Evolutionary conservation across 495 filamentous ascomycete genomes (phyloP).

Genomic region (Neurospora cerealis): DNA sequence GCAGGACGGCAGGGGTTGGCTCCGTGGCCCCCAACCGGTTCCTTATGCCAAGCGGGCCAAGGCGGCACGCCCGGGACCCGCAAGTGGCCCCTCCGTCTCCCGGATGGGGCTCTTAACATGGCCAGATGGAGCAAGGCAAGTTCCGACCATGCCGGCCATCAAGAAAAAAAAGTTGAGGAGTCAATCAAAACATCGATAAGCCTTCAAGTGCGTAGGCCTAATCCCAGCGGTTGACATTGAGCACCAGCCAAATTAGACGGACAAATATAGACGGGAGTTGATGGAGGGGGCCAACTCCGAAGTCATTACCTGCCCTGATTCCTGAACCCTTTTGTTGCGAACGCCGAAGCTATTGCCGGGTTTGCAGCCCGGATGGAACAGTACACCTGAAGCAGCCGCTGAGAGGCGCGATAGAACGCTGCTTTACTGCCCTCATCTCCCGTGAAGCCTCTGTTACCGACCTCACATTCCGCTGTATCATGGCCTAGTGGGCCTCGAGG

Average conservation of each 20-base stretch:
- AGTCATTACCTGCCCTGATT: not conserved
- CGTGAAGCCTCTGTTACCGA: not conserved
- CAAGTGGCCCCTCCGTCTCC: not conserved
- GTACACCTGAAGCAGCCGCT: not conserved
- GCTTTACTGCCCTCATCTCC: not conserved
- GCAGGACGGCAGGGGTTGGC: not conserved
- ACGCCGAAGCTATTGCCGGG: not conserved
- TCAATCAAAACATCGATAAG: not conserved
- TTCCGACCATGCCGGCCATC: not conserved
- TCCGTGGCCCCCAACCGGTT: not conserved
- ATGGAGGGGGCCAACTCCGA: not conserved
- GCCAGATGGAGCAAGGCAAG: not conserved
- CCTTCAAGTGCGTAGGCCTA: not conserved
- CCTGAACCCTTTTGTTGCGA: not conserved
- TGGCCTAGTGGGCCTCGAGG: not conserved
- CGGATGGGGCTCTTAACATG: not conserved
- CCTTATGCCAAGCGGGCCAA: not conserved
- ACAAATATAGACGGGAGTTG: not conserved
- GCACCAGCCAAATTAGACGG: not conserved
- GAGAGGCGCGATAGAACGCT: not conserved
- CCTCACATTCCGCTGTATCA: not conserved
- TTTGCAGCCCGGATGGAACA: not conserved
- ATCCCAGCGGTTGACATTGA: not conserved
- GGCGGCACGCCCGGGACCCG: not conserved
- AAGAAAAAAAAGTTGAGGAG: not conserved